Conservation (phyloP, 2,329 filamentous ascomycete genomes). For the Scortechinia acanthostroma region DNA sequence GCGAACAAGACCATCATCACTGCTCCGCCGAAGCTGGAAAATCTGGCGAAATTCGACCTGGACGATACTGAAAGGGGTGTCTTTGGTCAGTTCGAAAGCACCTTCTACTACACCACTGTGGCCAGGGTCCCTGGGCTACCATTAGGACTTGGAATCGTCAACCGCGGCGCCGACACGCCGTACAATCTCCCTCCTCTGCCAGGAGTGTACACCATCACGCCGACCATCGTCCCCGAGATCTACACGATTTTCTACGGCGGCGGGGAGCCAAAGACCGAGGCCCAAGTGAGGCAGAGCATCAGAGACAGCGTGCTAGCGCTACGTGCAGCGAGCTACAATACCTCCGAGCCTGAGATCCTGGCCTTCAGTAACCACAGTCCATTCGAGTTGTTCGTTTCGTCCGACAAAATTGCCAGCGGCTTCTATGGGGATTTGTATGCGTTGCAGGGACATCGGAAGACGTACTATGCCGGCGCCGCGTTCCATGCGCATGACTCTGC, state of each 20-base stretch:
- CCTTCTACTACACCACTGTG: constrained; percentile 20
- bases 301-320: background rate
- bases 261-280: background rate
- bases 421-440: constrained; percentile 13
- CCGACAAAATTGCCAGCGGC: constrained; percentile 8
- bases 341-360: background rate
- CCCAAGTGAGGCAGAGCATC: background rate
- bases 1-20: constrained; percentile 24
- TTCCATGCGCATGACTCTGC: constrained; percentile 11
- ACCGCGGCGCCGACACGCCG: constrained; percentile 12
- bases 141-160: constrained; percentile 10
- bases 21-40: constrained; percentile 20
- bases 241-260: background rate
- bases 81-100: constrained; percentile 22
- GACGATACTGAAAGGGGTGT: constrained; percentile 16
- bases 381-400: background rate
- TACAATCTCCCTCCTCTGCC: background rate
- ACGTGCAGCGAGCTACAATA: background rate
- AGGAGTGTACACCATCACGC: background rate
- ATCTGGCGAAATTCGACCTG: constrained; percentile 20
- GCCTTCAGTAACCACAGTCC: background rate
- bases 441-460: constrained; percentile 11
- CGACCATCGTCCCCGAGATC: background rate
- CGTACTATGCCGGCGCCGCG: constrained; percentile 12
- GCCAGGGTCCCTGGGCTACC: constrained; percentile 17